Evolutionary conservation across 768 basidiomycete genomes (phyloP).

Genomic region (Fomitopsis serialis): DNA sequence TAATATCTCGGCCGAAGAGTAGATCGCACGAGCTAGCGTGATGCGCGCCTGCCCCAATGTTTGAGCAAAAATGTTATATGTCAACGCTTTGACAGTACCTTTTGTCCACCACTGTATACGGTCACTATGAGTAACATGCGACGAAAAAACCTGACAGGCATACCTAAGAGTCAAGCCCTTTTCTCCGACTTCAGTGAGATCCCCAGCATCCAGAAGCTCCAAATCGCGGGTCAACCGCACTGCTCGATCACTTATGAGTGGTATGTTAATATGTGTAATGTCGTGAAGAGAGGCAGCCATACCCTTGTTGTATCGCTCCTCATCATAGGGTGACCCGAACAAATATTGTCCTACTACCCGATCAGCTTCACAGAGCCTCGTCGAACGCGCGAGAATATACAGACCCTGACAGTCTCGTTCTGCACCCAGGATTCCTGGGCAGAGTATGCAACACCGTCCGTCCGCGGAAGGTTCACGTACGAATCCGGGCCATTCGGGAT

Average conservation of each 20-base stretch:
- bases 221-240: conserved; percentile 40
- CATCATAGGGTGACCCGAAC: conserved; percentile 23
- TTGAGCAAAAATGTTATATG: too few species aligned
- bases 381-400: too few species aligned
- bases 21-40: conserved; percentile 49
- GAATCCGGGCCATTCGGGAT: conserved; percentile 43
- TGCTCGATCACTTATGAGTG: conserved; percentile 28
- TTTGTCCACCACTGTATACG: conserved; percentile 37
- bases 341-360: conserved; percentile 21
- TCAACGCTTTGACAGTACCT: too few species aligned
- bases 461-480: conserved; percentile 66
- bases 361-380: too few species aligned
- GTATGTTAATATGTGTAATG: too few species aligned
- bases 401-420: conserved; percentile 65
- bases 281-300: neutral
- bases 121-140: too few species aligned
- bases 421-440: conserved; percentile 86
- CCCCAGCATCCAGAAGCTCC: conserved; percentile 43
- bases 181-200: conserved; percentile 52
- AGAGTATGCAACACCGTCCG: conserved; percentile 67
- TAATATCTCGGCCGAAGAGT: conserved; percentile 57
- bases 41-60: conserved; percentile 28
- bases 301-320: conserved; percentile 38
- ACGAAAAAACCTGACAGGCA: too few species aligned
- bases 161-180: conserved; percentile 44